Percentiles rank a stretch among this genome's conserved stretches.
These are phyloP conservation scores for Thraustochytrium striatum DNA, from an alignment of 352 stramenopile genomes.

Conservation along the genomic window DNA sequence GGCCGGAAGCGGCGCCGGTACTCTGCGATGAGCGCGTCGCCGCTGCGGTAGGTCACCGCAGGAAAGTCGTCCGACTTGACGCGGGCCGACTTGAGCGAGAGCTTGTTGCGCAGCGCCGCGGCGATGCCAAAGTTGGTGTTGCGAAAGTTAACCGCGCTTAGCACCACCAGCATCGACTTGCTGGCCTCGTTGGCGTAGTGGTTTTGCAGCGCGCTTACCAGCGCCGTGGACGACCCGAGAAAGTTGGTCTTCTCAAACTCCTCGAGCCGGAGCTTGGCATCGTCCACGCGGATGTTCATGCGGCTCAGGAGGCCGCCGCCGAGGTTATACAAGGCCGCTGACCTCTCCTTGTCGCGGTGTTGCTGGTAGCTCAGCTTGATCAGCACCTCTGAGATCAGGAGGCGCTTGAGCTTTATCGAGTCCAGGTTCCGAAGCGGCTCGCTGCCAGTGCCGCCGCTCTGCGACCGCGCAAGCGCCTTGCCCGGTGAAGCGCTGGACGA, in stretches of 20 bases:
- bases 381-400: not conserved
- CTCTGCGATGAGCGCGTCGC: slow-evolving; percentile 11
- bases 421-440: not conserved
- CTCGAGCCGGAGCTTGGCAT: slow-evolving; percentile 6
- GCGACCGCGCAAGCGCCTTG: not conserved
- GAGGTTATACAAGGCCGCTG: slow-evolving; percentile 23
- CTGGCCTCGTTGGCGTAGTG: slow-evolving; percentile 14
- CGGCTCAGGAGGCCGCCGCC: slow-evolving; percentile 30
- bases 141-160: slow-evolving; percentile 6
- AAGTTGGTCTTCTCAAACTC: slow-evolving; percentile 35
- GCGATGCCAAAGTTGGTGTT: slow-evolving; percentile 36
- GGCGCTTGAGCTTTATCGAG: not conserved
- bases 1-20: not conserved
- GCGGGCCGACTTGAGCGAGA: slow-evolving; percentile 28
- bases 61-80: slow-evolving; percentile 35
- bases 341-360: slow-evolving; percentile 24
- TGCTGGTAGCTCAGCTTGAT: slow-evolving; percentile 42
- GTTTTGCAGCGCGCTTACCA: not conserved
- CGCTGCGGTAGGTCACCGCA: not conserved
- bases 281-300: slow-evolving; percentile 31
- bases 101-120: slow-evolving; percentile 1
- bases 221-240: slow-evolving; percentile 11
- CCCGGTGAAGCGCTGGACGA: not conserved
- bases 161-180: slow-evolving; percentile 29
- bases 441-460: not conserved